Evolutionary conservation across 2,329 filamentous ascomycete genomes (phyloP).

Genomic region (Penicillium sp.): DNA sequence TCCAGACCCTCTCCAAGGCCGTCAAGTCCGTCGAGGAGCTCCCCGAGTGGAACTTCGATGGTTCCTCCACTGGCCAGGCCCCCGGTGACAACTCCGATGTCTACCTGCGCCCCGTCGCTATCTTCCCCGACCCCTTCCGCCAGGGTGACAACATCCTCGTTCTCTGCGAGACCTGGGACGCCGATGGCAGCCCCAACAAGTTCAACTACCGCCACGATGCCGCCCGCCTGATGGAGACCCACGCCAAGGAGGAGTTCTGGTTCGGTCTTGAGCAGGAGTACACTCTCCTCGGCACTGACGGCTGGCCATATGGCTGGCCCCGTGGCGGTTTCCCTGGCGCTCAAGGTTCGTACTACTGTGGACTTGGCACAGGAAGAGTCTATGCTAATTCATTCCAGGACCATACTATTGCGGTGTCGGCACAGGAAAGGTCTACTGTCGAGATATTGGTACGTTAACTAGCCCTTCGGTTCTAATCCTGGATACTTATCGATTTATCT

Average conservation of each 20-base stretch:
- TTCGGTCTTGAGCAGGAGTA: constrained; percentile 99
- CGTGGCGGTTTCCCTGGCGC: constrained; percentile 85
- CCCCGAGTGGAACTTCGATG: constrained; percentile 81
- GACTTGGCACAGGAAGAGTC: constrained; percentile 95
- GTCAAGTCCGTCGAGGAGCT: constrained; percentile 64
- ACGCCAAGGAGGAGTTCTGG: constrained; percentile 85
- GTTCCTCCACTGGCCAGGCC: constrained; percentile 89
- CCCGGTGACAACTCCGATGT: constrained; percentile 96
- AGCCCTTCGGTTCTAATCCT: too few species aligned
- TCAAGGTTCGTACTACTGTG: constrained; percentile 96
- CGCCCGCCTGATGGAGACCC: constrained; percentile 83
- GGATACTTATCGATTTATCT: too few species aligned
- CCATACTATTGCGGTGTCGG: constrained; percentile 68
- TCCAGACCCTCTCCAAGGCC: constrained; percentile 64
- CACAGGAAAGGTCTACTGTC: constrained; percentile 94
- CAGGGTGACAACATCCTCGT: constrained; percentile 89
- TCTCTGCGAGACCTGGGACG: constrained; percentile 90
- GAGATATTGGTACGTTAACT: constrained; percentile 65
- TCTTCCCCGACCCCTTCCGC: constrained; percentile 92
- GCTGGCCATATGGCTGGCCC: constrained; percentile 92
- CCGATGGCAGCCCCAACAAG: constrained; percentile 94
- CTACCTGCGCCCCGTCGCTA: constrained; percentile 87
- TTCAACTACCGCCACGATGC: constrained; percentile 97
- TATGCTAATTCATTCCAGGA: constrained; percentile 47
- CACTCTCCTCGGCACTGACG: constrained; percentile 82